Evolutionary conservation across 345 rosid genomes (phyloP), one percentile per base, ranked within the genome.

Genomic region (Rubroshorea leprosula): DNA sequence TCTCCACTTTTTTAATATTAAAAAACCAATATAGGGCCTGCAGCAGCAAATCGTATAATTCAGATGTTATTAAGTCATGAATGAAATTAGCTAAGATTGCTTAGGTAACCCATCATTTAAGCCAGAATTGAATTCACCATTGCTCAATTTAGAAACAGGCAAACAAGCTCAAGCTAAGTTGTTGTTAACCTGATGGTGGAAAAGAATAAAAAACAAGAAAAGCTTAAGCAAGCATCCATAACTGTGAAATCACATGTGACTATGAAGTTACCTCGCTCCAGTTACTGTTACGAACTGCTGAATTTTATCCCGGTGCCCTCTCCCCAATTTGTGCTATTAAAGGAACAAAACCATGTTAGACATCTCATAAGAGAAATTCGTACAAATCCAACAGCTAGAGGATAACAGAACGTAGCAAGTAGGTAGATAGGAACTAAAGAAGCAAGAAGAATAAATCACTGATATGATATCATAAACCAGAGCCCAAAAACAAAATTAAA

Each of bases 201-300:
- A 45, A 18, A 16, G 53, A 39, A 47, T 5, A 26, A 38, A 22
- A 48, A 48, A 20, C 5, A 11, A 38, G 19, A 62, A 63, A 52
- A 39, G 43, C 43, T 38, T 0, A 51, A 50, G 17, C 13, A 1
- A 67, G n/a, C n/a, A n/a, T n/a, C n/a, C n/a, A n/a, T n/a, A n/a
- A n/a, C n/a, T n/a, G 52, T 19, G 21, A 51, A 61, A 39, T 18
- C 9, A 23, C 15, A 22, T 26, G 50, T 14, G 18, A 47, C 35
- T 2, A 59, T 29, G 41, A 51, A 22, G 11, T 57, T 79, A 86
- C 98, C 92, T 86, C 54, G 92, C 81, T 61, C 96, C 98, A 7
- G 98, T 91, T 54, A 91, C 86, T 1, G 78, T 67, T 67, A 86
- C 75, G 74, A 91, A 88, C 81, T 91, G 98, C 75, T 84, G 95